Percentiles rank a stretch among this genome's conserved stretches.
phyloP scores from a whole-genome alignment of 179 eudicot genomes.

The Vitellaria paradoxa region DNA sequence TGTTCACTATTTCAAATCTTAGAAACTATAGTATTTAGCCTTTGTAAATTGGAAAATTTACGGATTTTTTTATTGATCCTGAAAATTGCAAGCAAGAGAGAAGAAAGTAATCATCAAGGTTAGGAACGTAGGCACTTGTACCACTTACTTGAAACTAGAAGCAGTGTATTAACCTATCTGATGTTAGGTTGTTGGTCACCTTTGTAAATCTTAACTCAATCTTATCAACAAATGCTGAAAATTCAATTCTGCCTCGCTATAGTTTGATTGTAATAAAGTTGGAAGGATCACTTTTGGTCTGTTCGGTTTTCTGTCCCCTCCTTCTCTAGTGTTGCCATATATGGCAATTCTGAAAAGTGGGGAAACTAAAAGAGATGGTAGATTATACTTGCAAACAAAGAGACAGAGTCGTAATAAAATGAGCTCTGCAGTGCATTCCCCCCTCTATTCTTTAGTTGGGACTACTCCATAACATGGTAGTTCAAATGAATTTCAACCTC shows the following conservation, averaged over 20 bases:
- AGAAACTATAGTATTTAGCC: background rate
- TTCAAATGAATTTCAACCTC: background rate
- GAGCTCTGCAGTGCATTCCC: background rate
- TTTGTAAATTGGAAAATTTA: background rate
- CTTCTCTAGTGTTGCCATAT: background rate
- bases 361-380: background rate
- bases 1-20: background rate
- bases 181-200: background rate
- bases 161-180: background rate
- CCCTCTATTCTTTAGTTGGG: background rate
- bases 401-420: background rate
- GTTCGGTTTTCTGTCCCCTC: background rate
- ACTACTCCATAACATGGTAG: background rate
- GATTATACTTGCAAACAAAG: background rate
- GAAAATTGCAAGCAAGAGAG: background rate
- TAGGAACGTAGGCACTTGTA: background rate
- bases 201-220: background rate
- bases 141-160: background rate
- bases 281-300: background rate
- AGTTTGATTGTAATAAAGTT: background rate
- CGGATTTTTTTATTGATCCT: background rate
- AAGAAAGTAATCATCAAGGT: background rate
- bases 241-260: too few relatives aligned
- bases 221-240: background rate
- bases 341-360: background rate